phyloP scores from a whole-genome alignment of 208 protist genomes.

The Wallacemonas sp. region DNA sequence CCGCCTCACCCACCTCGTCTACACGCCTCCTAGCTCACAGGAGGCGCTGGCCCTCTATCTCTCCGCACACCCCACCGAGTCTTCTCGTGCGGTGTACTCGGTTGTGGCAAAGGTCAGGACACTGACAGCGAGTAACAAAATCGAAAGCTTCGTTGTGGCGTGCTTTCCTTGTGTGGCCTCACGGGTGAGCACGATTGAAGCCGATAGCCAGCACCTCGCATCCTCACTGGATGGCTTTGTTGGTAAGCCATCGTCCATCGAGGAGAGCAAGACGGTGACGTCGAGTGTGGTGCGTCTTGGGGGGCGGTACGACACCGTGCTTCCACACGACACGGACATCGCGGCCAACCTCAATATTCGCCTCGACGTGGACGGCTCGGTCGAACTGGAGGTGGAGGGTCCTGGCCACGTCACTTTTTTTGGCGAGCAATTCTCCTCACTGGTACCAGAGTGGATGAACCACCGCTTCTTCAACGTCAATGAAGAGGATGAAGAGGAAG shows the following conservation, averaged over 20 bases:
- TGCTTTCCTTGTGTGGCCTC: slow-evolving; percentile 40
- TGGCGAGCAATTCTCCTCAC: slow-evolving; percentile 60
- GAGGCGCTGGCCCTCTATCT: slow-evolving; percentile 42
- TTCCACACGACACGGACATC: slow-evolving; percentile 46
- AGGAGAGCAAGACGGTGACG: slow-evolving; percentile 9
- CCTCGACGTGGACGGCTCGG: slow-evolving; percentile 75
- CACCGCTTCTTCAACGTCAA: slow-evolving; percentile 48
- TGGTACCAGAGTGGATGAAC: slow-evolving; percentile 62
- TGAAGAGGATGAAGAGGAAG: slow-evolving; percentile 42
- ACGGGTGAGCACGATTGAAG: slow-evolving; percentile 23
- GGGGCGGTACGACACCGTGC: neutral
- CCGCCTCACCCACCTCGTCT: slow-evolving; percentile 71
- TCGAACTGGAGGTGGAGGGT: slow-evolving; percentile 63
- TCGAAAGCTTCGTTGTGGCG: slow-evolving; percentile 59
- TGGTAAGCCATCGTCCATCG: neutral
- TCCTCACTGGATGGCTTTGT: slow-evolving; percentile 3
- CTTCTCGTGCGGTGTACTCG: slow-evolving; percentile 16
- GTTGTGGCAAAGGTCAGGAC: slow-evolving; percentile 53
- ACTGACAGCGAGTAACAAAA: slow-evolving; percentile 34
- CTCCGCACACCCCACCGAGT: neutral
- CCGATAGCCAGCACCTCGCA: neutral
- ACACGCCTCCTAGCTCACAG: slow-evolving; percentile 55
- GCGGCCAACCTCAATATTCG: slow-evolving; percentile 51
- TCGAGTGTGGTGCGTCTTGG: slow-evolving; percentile 4
- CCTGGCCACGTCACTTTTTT: slow-evolving; percentile 73